Evolutionary conservation across 225 moss, liverwort and hornwort species (phyloP), one percentile per base, ranked within the genome.

Genomic region (Physcomitrellopsis africana): DNA sequence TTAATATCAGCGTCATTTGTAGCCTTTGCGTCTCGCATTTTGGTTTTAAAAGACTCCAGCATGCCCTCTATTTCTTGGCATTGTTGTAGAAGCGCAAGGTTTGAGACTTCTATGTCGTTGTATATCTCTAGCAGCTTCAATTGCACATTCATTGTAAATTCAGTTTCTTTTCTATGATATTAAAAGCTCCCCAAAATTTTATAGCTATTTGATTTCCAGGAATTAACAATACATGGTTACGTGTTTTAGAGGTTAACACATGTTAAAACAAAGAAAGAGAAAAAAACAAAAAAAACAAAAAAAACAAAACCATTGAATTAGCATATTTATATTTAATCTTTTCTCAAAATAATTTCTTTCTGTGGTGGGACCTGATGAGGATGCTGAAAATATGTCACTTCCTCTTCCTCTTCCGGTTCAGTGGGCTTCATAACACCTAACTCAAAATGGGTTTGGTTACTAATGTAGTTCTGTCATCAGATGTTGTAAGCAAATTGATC

Each of bases 51-150:
- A 18, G 86, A 87, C 69, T 92, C 93, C 75, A 96, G 65, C 52
- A 76, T 85, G 19, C 93, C 92, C 48, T 96, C 96, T 65, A 83
- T 84, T 42, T 89, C 93, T 76, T 96, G 96, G 76, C 93, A 92
- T 78, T 92, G 96, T 81, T 96, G 96, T 77, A 96, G 82, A 32
- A 96, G 83, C 46, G 87, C 90, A 19, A 96, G 81, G 70, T 93
- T 96, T 62, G 90, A 84, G 43, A 87, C 89, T 77, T 96, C 93
- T 1, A 93, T 81, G 64, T 92, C 92, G 60, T 84, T 85, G 54
- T 89, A 96, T 51, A 93, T 86, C 79, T 96, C 93, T 59, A 96
- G 63, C 17, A 96, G 83, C 91, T 96, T 86, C 81, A 76, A 73
- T 56, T 19, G 29, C 65, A 45, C 19, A 58, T 66, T 9, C 8